Conservation (phyloP, 495 filamentous ascomycete genomes). For the Annulohypoxylon bovei region DNA sequence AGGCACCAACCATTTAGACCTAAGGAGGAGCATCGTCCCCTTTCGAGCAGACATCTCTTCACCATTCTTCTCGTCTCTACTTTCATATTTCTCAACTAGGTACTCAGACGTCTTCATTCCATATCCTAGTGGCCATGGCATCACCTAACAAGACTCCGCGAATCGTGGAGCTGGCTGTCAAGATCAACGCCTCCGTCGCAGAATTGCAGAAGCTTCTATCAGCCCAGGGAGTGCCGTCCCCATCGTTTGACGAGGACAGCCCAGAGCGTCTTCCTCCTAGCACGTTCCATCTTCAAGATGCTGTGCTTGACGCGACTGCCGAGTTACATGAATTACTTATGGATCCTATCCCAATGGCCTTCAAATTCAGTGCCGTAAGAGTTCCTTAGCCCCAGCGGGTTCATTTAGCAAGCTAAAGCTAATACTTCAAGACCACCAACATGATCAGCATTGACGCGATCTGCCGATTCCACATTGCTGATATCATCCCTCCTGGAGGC, state of each 20-base stretch:
- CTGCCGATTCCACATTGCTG: neutral
- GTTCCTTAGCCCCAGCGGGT: neutral
- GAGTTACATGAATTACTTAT: neutral
- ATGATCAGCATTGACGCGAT: neutral
- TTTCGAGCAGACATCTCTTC: no score
- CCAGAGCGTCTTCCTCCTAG: neutral
- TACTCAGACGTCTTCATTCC: neutral
- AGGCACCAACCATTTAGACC: no score
- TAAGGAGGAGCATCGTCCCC: no score
- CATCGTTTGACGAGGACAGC: neutral
- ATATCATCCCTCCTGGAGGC: neutral
- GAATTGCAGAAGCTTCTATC: neutral
- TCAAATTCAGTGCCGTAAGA: constrained; percentile 3
- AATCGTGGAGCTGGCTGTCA: neutral
- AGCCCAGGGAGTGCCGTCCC: neutral
- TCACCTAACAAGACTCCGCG: neutral
- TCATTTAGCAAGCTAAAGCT: no score
- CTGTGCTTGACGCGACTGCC: neutral
- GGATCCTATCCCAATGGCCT: neutral
- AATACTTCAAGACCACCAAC: neutral
- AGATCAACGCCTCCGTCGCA: neutral
- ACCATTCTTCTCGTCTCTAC: neutral
- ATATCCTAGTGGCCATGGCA: neutral
- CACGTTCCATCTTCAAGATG: neutral
- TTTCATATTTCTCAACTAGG: neutral